Percentiles rank a stretch among this genome's conserved stretches.
Evolutionary conservation across 257 asterid genomes (phyloP).

Genomic region (Mentha longifolia): DNA sequence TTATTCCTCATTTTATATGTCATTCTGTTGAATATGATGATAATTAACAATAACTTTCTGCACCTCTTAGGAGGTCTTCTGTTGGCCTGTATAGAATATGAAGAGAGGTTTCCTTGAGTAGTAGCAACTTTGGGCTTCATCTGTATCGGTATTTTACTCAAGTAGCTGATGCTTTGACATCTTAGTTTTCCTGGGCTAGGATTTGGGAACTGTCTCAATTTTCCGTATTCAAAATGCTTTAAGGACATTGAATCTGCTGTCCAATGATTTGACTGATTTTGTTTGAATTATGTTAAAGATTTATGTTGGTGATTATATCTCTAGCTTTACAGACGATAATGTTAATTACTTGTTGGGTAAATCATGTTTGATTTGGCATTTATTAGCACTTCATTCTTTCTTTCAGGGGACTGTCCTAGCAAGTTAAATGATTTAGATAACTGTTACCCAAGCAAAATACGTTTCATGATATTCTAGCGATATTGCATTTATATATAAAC

Average conservation of each 20-base stretch:
- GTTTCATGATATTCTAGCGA: slow-evolving; percentile 13
- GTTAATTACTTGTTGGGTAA: not conserved
- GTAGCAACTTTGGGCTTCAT: not conserved
- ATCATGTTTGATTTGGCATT: not conserved
- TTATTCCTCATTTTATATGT: slow-evolving; percentile 1
- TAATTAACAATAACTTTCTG: not conserved
- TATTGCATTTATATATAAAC: slow-evolving; percentile 29
- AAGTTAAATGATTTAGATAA: not conserved
- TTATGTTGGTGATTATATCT: not conserved
- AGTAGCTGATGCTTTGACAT: not conserved
- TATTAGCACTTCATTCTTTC: not conserved
- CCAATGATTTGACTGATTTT: slow-evolving; percentile 5
- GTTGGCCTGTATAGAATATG: slow-evolving; percentile 7
- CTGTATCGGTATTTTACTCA: not conserved
- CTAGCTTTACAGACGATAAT: slow-evolving; percentile 8
- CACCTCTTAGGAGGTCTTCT: not conserved
- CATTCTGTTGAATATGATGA: not conserved
- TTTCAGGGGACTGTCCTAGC: slow-evolving; percentile 2
- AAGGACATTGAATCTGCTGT: slow-evolving; percentile 27
- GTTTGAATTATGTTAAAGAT: not conserved
- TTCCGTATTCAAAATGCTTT: not conserved
- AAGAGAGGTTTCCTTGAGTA: slow-evolving; percentile 11
- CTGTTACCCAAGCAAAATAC: not conserved
- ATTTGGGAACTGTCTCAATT: slow-evolving; percentile 12
- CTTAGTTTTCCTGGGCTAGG: not conserved